Evolutionary conservation across 73 alveolate genomes (phyloP).

Genomic region (Tetrahymena malaccensis): DNA sequence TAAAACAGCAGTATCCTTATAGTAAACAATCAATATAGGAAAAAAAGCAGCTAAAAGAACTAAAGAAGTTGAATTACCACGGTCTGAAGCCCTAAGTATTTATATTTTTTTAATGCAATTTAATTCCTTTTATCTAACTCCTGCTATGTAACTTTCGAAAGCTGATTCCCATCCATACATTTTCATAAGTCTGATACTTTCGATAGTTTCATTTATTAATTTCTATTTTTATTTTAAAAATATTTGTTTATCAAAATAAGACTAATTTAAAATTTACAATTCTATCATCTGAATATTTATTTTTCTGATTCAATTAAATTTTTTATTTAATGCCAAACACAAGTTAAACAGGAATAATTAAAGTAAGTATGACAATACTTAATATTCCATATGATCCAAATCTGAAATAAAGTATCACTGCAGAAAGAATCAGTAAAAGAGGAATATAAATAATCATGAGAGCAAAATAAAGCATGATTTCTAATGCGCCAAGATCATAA

Average conservation of each 20-base stretch:
- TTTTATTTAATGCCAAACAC: background rate
- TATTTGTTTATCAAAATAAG: no score
- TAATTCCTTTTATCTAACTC: background rate
- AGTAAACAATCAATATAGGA: background rate
- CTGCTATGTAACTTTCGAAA: background rate
- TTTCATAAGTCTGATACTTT: conserved; percentile 33
- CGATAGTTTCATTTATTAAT: conserved; percentile 12
- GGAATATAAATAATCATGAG: background rate
- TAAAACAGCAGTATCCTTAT: background rate
- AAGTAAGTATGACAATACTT: background rate
- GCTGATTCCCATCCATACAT: conserved; percentile 47
- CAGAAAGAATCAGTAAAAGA: background rate
- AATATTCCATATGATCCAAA: background rate
- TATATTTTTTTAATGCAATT: background rate
- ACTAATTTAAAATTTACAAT: background rate
- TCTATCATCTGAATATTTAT: background rate
- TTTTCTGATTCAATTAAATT: background rate
- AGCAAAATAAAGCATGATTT: background rate
- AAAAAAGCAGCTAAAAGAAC: background rate
- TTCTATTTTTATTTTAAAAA: background rate
- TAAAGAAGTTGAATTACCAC: background rate
- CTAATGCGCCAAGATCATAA: background rate
- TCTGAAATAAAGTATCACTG: background rate
- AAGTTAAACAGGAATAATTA: background rate
- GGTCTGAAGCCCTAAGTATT: background rate